Conservation (phyloP, 1,284 basidiomycete species). For the Cryptococcus sp. region DNA sequence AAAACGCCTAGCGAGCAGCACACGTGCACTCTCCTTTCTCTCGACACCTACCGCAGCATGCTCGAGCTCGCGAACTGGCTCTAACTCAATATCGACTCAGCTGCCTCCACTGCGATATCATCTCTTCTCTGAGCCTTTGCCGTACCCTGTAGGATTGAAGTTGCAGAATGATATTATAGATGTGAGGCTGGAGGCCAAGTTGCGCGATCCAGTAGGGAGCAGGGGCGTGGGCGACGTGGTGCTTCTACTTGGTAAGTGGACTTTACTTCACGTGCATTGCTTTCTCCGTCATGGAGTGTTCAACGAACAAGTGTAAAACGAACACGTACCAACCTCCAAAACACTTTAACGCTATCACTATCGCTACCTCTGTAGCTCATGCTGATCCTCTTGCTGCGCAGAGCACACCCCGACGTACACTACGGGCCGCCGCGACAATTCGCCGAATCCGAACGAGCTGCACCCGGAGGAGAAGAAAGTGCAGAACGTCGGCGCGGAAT, state of each 20-base stretch:
- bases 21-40: no score
- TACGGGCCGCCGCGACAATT: conserved; percentile 75
- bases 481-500: conserved; percentile 78
- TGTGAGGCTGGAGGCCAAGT: conserved; percentile 58
- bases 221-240: conserved; percentile 56
- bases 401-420: conserved; percentile 95
- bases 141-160: conserved; percentile 68
- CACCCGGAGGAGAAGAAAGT: conserved; percentile 69
- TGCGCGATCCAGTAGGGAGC: conserved; percentile 25
- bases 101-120: conserved; percentile 71
- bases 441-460: conserved; percentile 58
- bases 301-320: no score
- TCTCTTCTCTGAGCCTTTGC: conserved; percentile 69
- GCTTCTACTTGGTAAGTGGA: conserved; percentile 54
- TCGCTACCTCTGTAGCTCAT: no score
- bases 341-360: no score
- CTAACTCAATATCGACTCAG: conserved; percentile 3
- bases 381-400: no score
- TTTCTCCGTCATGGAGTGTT: not conserved
- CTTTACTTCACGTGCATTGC: not conserved
- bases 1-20: no score
- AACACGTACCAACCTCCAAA: no score
- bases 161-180: conserved; percentile 71
- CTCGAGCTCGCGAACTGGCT: not conserved
- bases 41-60: no score